Evolutionary conservation across 208 protist genomes (phyloP).

Genomic region (Leishmania braziliensis): DNA sequence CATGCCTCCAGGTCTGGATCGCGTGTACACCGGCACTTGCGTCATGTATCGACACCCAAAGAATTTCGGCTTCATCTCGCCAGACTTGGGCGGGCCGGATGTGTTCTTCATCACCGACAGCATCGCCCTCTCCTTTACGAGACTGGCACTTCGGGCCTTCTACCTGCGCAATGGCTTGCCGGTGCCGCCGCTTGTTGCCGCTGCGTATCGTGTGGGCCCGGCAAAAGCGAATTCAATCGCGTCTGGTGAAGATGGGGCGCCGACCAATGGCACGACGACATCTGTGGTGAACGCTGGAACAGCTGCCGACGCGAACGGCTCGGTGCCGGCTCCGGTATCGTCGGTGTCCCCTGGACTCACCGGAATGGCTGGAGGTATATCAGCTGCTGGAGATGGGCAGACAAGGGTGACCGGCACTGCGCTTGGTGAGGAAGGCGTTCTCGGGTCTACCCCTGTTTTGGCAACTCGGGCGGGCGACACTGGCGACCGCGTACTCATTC

Average conservation of each 20-base stretch:
- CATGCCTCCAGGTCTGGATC: conserved; percentile 66
- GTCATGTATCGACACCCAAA: conserved; percentile 69
- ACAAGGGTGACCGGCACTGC: too few species aligned
- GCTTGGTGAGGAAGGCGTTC: not conserved
- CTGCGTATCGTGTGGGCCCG: conserved; percentile 1
- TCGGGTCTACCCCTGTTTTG: conserved; percentile 9
- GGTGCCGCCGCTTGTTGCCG: conserved; percentile 27
- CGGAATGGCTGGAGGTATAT: not conserved
- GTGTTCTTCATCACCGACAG: conserved; percentile 78
- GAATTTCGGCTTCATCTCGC: conserved; percentile 79
- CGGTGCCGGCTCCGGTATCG: not conserved
- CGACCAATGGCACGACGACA: not conserved
- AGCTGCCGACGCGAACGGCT: not conserved
- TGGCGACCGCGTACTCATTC: conserved; percentile 21
- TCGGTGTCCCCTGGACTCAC: not conserved
- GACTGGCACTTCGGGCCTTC: conserved; percentile 54
- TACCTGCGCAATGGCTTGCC: conserved; percentile 32
- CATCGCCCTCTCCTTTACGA: conserved; percentile 66
- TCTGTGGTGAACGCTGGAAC: not conserved
- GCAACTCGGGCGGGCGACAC: conserved; percentile 1
- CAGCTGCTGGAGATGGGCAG: not conserved
- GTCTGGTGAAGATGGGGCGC: not conserved
- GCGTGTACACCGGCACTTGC: conserved; percentile 53
- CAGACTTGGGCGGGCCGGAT: conserved; percentile 75
- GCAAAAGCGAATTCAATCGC: not conserved